A percentile compares a stretch with the other conserved stretches of the same genome.
These are phyloP conservation scores for Podosphaera xanthii DNA, from an alignment of 2,329 filamentous ascomycete species.

Conservation along the genomic window DNA sequence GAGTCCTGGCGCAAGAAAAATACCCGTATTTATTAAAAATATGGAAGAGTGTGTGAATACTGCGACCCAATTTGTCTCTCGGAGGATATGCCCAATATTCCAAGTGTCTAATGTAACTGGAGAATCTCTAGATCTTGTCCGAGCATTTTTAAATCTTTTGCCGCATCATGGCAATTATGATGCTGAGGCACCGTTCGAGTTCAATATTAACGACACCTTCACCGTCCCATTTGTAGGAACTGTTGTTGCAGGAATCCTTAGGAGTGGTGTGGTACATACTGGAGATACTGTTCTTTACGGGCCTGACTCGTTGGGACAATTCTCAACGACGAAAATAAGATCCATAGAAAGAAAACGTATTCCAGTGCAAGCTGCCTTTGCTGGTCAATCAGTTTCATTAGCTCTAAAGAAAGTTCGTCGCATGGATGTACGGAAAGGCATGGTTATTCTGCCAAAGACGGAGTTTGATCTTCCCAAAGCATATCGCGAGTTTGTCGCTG, in stretches of 20 bases:
- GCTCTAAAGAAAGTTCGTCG: conserved; percentile 69
- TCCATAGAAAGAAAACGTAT: conserved; percentile 92
- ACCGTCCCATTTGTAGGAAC: conserved; percentile 94
- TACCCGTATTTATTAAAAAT: conserved; percentile 85
- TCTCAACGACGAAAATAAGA: conserved; percentile 64
- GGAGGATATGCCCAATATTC: conserved; percentile 90
- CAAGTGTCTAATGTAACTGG: conserved; percentile 97
- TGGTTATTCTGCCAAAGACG: conserved; percentile 78
- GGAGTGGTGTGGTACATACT: conserved; percentile 64
- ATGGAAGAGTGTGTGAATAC: conserved; percentile 86
- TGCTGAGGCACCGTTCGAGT: conserved; percentile 69
- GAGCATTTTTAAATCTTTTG: conserved; percentile 82
- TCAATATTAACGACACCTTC: conserved; percentile 92
- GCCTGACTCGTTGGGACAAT: conserved; percentile 75
- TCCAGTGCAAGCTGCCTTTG: conserved; percentile 63
- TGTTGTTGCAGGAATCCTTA: conserved; percentile 84
- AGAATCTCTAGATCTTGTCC: conserved; percentile 69
- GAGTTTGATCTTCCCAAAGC: conserved; percentile 51
- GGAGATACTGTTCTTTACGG: conserved; percentile 81
- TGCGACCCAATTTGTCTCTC: conserved; percentile 83
- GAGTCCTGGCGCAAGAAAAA: conserved; percentile 79
- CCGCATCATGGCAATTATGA: conserved; percentile 90
- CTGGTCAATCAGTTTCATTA: conserved; percentile 82
- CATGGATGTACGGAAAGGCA: conserved; percentile 89
- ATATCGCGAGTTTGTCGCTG: conserved; percentile 53